Evolutionary conservation across 768 basidiomycete genomes (phyloP).

Genomic region (Rubroboletus pulcherrimus): DNA sequence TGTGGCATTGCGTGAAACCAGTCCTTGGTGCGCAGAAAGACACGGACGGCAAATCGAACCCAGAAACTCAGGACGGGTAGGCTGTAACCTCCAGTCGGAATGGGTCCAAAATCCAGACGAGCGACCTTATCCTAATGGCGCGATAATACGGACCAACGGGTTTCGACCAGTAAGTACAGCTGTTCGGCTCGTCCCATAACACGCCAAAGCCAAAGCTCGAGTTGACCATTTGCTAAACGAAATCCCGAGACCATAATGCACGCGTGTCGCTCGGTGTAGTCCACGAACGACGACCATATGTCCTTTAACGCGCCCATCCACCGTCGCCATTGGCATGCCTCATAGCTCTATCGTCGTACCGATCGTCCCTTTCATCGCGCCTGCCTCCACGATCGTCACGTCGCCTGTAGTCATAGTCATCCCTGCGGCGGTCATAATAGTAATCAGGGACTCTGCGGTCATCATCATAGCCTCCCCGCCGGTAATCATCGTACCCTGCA

Average conservation of each 20-base stretch:
- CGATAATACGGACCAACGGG: slow-evolving; percentile 34
- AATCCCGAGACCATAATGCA: slow-evolving; percentile 41
- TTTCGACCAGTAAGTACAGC: slow-evolving; percentile 39
- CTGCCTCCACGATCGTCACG: slow-evolving; percentile 69
- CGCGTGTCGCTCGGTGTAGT: slow-evolving; percentile 26
- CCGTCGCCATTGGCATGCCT: slow-evolving; percentile 77
- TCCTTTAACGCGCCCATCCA: slow-evolving; percentile 68
- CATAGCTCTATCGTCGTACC: slow-evolving; percentile 70
- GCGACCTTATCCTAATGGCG: slow-evolving; percentile 31
- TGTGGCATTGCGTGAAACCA: slow-evolving; percentile 7
- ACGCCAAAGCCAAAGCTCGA: slow-evolving; percentile 37
- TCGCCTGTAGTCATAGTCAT: slow-evolving; percentile 54
- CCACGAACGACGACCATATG: slow-evolving; percentile 35
- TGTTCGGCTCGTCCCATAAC: slow-evolving; percentile 35
- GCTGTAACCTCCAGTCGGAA: slow-evolving; percentile 15
- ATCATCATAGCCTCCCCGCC: slow-evolving; percentile 77
- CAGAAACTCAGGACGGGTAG: slow-evolving; percentile 18
- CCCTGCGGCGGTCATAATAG: slow-evolving; percentile 87
- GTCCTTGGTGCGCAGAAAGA: slow-evolving; percentile 13
- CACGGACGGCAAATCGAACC: slow-evolving; percentile 1
- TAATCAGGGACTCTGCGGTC: slow-evolving; percentile 79
- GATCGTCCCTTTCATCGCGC: slow-evolving; percentile 82
- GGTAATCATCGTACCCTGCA: slow-evolving; percentile 90
- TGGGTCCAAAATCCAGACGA: slow-evolving; percentile 25
- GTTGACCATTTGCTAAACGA: slow-evolving; percentile 49